These are phyloP conservation scores for Globisporangium recalcitrans DNA, from an alignment of 352 stramenopile species.

Conservation along the genomic window DNA sequence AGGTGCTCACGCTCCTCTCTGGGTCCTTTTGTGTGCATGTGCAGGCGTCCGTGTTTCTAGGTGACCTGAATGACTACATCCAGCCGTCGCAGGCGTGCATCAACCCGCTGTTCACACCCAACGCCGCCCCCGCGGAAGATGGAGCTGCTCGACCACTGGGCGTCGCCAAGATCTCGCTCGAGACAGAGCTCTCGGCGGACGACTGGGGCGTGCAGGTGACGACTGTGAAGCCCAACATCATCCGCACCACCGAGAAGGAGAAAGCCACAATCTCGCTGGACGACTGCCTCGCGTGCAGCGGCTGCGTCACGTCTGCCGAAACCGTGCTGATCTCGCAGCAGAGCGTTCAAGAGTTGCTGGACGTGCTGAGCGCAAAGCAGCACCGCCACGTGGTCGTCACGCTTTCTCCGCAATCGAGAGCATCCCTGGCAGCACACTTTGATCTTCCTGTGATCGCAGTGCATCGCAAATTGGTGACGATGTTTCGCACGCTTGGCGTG, in stretches of 20 bases:
- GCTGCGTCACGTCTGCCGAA: constrained; percentile 97
- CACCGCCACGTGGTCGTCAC: constrained; percentile 78
- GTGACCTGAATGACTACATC: constrained; percentile 94
- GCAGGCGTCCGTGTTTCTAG: constrained; percentile 89
- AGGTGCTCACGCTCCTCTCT: background rate
- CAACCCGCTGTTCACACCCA: constrained; percentile 89
- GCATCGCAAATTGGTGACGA: constrained; percentile 71
- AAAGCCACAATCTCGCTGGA: constrained; percentile 93
- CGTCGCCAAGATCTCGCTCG: constrained; percentile 68
- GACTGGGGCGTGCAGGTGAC: constrained; percentile 40
- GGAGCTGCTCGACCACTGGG: constrained; percentile 17
- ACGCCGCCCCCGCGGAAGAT: constrained; percentile 16
- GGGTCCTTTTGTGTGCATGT: background rate
- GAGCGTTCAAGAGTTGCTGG: constrained; percentile 87
- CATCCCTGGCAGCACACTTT: constrained; percentile 85
- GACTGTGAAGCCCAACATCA: constrained; percentile 63
- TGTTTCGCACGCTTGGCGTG: constrained; percentile 82
- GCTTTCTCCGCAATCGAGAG: constrained; percentile 84
- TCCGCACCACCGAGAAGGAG: constrained; percentile 65
- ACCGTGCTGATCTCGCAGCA: constrained; percentile 97
- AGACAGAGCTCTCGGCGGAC: constrained; percentile 60
- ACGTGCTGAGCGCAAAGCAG: constrained; percentile 38
- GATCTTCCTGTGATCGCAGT: constrained; percentile 50
- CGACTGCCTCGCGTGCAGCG: constrained; percentile 96
- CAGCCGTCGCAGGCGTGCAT: constrained; percentile 91